Evolutionary conservation across 2,329 filamentous ascomycete species (phyloP).

Genomic region (Colletotrichum siamense): DNA sequence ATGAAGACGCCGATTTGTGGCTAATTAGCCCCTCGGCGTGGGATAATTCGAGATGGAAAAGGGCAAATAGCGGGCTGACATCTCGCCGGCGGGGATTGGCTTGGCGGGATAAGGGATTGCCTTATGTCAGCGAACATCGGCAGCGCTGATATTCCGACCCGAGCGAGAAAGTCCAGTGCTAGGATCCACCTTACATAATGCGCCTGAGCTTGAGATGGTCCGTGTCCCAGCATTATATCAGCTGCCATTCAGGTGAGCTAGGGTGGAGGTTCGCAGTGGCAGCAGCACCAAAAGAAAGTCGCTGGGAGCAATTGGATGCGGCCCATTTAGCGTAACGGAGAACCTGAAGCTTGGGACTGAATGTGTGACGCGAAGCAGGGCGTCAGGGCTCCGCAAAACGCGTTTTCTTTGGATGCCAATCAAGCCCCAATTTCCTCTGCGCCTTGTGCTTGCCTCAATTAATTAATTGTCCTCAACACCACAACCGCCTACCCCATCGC

Average conservation of each 20-base stretch:
- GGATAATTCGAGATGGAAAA: background rate
- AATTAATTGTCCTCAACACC: background rate
- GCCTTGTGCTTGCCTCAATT: background rate
- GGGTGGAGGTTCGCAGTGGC: background rate
- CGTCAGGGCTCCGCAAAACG: conserved; percentile 18
- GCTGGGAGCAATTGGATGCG: background rate
- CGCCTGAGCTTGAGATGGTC: background rate
- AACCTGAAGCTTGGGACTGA: conserved; percentile 2
- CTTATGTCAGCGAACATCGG: rapidly evolving
- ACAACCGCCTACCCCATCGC: background rate
- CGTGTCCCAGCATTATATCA: background rate
- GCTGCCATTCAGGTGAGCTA: background rate
- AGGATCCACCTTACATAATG: background rate
- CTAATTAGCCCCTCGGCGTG: background rate
- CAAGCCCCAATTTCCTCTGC: conserved; percentile 6
- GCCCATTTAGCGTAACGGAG: background rate
- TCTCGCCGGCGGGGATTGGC: background rate
- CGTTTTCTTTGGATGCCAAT: conserved; percentile 18
- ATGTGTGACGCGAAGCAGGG: conserved; percentile 7
- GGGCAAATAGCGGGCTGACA: background rate
- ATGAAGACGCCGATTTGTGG: background rate
- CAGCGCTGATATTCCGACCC: background rate
- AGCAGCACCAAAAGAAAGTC: background rate
- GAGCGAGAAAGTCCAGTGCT: too few species aligned
- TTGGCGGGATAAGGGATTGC: background rate